phyloP scores from a whole-genome alignment of 371 early-diverging fungal species.

The Syncephalastrum racemosum region DNA sequence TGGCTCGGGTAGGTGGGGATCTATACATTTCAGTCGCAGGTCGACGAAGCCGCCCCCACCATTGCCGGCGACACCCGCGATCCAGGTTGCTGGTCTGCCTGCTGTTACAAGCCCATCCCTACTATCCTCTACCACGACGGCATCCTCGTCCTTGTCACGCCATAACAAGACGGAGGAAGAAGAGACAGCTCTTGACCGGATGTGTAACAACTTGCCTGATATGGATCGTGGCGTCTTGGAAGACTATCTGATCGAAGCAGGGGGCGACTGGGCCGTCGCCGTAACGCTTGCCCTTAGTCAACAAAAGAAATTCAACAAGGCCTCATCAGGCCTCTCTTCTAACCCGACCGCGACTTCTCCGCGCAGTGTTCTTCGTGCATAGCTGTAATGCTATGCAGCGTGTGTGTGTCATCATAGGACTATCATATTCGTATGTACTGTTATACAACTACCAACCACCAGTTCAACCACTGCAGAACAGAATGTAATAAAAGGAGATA shows the following conservation, averaged over 20 bases:
- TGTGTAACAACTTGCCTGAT: conserved; percentile 42
- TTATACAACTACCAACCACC: no score
- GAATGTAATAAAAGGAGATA: no score
- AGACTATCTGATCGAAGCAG: conserved; percentile 37
- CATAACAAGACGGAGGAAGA: background rate
- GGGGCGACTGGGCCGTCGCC: conserved; percentile 45
- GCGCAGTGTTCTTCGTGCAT: no score
- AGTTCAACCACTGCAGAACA: no score
- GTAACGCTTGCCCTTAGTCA: conserved; percentile 45
- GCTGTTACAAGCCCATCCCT: background rate
- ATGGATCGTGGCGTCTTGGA: conserved; percentile 34
- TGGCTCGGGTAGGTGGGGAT: conserved; percentile 7
- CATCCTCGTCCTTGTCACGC: conserved; percentile 7
- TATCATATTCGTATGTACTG: no score
- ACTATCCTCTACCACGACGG: conserved; percentile 4
- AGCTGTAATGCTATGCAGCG: no score
- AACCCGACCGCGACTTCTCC: no score
- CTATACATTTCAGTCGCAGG: background rate
- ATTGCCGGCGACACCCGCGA: background rate
- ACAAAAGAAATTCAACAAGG: conserved; percentile 11
- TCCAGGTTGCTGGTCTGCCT: background rate
- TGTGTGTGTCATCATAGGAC: no score
- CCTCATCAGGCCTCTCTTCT: no score
- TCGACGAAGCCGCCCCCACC: conserved; percentile 5
- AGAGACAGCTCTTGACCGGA: conserved; percentile 23